A percentile compares a stretch with the other conserved stretches of the same genome.
Evolutionary conservation across 1,284 basidiomycete species (phyloP).

Genomic region (Neolentinus lepideus): DNA sequence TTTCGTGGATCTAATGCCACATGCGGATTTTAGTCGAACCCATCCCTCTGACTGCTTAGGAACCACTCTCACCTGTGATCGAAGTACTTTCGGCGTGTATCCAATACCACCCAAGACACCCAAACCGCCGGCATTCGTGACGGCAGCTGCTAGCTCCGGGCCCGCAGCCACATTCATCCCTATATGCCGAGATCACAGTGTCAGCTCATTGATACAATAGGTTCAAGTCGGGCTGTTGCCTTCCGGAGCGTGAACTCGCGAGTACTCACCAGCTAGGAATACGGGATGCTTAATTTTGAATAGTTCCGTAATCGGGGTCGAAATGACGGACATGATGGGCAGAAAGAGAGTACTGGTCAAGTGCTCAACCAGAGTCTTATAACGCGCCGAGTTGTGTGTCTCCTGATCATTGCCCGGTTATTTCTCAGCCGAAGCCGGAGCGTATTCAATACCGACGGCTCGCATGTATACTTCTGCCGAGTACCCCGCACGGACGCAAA

Average conservation of each 20-base stretch:
- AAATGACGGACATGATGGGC: conserved; percentile 45
- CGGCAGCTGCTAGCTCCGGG: conserved; percentile 81
- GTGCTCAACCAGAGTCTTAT: background rate
- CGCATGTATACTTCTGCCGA: background rate
- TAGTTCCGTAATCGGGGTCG: conserved; percentile 75
- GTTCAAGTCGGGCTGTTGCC: background rate
- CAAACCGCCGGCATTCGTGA: conserved; percentile 81
- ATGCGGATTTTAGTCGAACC: background rate
- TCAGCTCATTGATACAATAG: no score
- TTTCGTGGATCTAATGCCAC: conserved; percentile 51
- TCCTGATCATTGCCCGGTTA: background rate
- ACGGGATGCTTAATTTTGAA: conserved; percentile 87
- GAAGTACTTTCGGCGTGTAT: conserved; percentile 70
- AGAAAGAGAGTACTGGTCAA: background rate
- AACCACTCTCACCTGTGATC: conserved; percentile 44
- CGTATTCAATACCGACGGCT: background rate
- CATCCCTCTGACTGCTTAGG: background rate
- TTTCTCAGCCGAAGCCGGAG: background rate
- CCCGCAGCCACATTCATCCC: conserved; percentile 89
- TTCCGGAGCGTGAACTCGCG: no score
- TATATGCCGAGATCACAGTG: conserved; percentile 7
- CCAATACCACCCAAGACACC: conserved; percentile 86
- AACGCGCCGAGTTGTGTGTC: background rate
- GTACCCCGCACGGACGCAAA: background rate
- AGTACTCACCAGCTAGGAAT: conserved; percentile 63